Conservation (phyloP, 495 filamentous ascomycete genomes). For the Penicillium pulvis region DNA sequence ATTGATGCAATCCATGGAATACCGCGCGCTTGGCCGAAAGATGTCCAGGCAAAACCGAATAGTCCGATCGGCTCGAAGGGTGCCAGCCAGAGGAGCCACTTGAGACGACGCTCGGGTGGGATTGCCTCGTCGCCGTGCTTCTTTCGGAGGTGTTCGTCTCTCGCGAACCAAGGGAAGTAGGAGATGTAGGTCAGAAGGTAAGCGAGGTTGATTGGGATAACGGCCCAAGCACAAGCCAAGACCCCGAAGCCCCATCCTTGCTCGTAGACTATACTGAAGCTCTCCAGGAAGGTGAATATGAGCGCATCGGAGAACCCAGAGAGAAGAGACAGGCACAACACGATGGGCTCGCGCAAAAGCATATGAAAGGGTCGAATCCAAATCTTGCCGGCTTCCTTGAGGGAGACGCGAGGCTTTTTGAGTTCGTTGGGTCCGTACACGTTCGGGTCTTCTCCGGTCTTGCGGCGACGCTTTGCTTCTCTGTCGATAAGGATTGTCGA, state of each 20-base stretch:
- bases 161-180: constrained; percentile 63
- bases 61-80: constrained; percentile 66
- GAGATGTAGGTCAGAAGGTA: constrained; percentile 65
- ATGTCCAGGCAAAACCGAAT: constrained; percentile 67
- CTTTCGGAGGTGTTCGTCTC: constrained; percentile 44
- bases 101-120: constrained; percentile 33
- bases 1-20: constrained; percentile 64
- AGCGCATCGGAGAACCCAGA: constrained; percentile 74
- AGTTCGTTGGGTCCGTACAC: constrained; percentile 67
- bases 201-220: constrained; percentile 61
- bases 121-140: constrained; percentile 36
- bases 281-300: constrained; percentile 78
- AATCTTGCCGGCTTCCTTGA: constrained; percentile 57
- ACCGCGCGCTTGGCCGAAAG: constrained; percentile 48
- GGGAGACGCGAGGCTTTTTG: constrained; percentile 50
- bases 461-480: constrained; percentile 63
- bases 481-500: constrained; percentile 66
- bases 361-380: constrained; percentile 75
- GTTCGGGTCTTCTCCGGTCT: constrained; percentile 54
- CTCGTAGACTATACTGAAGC: constrained; percentile 61
- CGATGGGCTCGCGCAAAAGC: constrained; percentile 74
- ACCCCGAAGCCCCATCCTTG: constrained; percentile 62
- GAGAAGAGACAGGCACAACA: constrained; percentile 67
- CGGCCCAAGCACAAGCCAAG: constrained; percentile 55
- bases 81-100: constrained; percentile 57